Base-by-base conservation (phyloP, 169 alveolate genomes). In the Eimeria necatrix region DNA sequence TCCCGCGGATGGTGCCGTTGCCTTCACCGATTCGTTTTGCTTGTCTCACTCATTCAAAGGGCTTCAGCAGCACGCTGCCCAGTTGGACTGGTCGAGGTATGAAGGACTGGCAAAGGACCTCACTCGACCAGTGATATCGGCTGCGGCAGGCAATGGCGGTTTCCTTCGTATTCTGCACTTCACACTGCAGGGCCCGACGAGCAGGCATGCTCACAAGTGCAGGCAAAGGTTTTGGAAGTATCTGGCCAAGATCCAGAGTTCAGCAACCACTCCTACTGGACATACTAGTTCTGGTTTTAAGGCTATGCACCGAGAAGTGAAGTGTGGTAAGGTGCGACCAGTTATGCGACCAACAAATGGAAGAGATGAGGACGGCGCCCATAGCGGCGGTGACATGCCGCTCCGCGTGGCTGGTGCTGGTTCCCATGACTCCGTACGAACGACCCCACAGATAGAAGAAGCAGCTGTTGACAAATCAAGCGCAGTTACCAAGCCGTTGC, bases 1-100 rank as follows among this genome's bases (percentile, higher is more conserved):
- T 10, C 95, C 95, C 51, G 95, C 93, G 18, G 95, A 92, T 60
- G 76, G 95, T 24, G 92, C 95, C 16, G 59, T 80, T 14, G 95
- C 95, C 41, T 92, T 80, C 51, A 59, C 93, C 10, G 95, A 92
- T 49, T 18, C 95, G 4, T 84, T 84, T 49, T 84, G 91, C 59
- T 24, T 84, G 7, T 56, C 78, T 12, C 91, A 84, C 61, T 56
- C 76, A 3, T 86, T 48, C 8, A 22, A 59, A 46, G 20, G 49
- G 46, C 85, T n/a, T 1, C 24, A 61, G 85, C 61, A 32, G 14
- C 26, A 20, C 24, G n/a, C 56, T 5, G 22, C 16, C 22, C 64
- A 20, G 70, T 4, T 49, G 71, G 84, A 48, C 32, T 70, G 84
- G 49, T 70, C 49, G 7, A 48, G 70, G 32, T 22, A 20, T 14